Evolutionary conservation across 257 asterid genomes (phyloP), one percentile per base, ranked within the genome.

Genomic region (Lantana camara): DNA sequence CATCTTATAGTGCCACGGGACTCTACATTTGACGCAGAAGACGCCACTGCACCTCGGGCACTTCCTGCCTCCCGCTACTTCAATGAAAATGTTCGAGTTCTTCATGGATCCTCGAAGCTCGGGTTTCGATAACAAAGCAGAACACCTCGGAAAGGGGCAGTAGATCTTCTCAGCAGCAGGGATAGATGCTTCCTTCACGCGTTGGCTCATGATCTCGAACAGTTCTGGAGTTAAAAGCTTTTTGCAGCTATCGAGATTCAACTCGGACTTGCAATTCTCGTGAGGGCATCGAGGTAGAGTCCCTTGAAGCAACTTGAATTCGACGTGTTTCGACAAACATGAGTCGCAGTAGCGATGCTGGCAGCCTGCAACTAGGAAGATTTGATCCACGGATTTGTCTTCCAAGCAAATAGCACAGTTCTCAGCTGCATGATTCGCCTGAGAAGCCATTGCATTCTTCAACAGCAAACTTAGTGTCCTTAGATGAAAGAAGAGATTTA

Each of bases 101-200:
- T 20, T 44, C 32, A 29, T 57, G 8, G 68, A 50, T 54, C 50
- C 60, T 45, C 47, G 47, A 69, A 79, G 76, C 57, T 68, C 88
- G 16, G 58, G 27, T 71, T 54, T 77, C 0, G 87, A 77, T 66
- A 82, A 75, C 69, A 85, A 70, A 44, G 74, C 49, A 1, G 92
- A 85, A 69, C 92, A 85, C 70, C 46, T 78, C 2, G 89, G 81
- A 60, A 70, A 75, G 19, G 92, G 89, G 66, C 92, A 85, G 57
- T 82, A 85, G 44, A 85, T 40, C 62, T 72, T 85, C 29, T 80
- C 82, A 4, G 41, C 51, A 5, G 54, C 73, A 5, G 86, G 86
- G 64, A 85, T 73, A 17, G 84, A 61, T 13, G 89, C 79, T 66
- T 85, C 92, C 81, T 85, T 77, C 50, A 82, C 46, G 0, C 73